phyloP scores from a whole-genome alignment of 805 yeast species.

The Cyberlindnera xylosilytica region DNA sequence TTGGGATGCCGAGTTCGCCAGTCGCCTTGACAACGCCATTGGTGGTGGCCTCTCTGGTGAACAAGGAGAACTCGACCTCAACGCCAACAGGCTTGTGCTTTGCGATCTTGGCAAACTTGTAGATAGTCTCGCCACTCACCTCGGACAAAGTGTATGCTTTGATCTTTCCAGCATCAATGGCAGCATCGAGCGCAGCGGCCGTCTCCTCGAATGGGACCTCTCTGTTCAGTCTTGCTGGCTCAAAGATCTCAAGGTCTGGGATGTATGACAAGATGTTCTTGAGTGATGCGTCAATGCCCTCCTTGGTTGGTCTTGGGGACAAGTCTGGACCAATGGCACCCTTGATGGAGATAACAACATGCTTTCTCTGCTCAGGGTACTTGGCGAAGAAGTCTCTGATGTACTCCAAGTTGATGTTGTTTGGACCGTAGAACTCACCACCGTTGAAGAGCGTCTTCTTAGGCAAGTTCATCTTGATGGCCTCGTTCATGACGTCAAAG shows the following conservation, averaged over 20 bases:
- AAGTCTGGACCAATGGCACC: slow-evolving; percentile 48
- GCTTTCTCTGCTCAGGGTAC: slow-evolving; percentile 52
- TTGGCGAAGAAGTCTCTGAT: slow-evolving; percentile 45
- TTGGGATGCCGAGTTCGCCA: slow-evolving; percentile 56
- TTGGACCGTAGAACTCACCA: slow-evolving; percentile 53
- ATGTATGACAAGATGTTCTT: slow-evolving; percentile 37
- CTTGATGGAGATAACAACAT: slow-evolving; percentile 63
- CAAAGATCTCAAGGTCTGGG: slow-evolving; percentile 58
- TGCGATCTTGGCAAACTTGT: slow-evolving; percentile 51
- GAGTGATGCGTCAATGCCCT: slow-evolving; percentile 45
- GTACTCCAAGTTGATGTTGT: background rate
- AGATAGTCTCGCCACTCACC: slow-evolving; percentile 58
- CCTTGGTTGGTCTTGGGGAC: slow-evolving; percentile 49
- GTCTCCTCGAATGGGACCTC: slow-evolving; percentile 56
- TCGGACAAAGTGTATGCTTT: slow-evolving; percentile 77
- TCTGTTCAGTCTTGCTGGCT: slow-evolving; percentile 68
- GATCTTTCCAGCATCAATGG: slow-evolving; percentile 59
- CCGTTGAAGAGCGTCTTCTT: slow-evolving; percentile 59
- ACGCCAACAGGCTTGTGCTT: slow-evolving; percentile 56
- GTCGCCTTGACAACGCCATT: slow-evolving; percentile 65
- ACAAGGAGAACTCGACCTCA: slow-evolving; percentile 77
- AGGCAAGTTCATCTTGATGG: slow-evolving; percentile 38
- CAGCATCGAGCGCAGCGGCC: slow-evolving; percentile 52
- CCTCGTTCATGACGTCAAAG: slow-evolving; percentile 49
- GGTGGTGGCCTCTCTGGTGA: slow-evolving; percentile 54